A percentile compares a stretch with the other conserved stretches of the same genome.
These are phyloP conservation scores for Pilasporangium apinafurcum DNA, from an alignment of 352 stramenopile genomes.

Conservation along the genomic window DNA sequence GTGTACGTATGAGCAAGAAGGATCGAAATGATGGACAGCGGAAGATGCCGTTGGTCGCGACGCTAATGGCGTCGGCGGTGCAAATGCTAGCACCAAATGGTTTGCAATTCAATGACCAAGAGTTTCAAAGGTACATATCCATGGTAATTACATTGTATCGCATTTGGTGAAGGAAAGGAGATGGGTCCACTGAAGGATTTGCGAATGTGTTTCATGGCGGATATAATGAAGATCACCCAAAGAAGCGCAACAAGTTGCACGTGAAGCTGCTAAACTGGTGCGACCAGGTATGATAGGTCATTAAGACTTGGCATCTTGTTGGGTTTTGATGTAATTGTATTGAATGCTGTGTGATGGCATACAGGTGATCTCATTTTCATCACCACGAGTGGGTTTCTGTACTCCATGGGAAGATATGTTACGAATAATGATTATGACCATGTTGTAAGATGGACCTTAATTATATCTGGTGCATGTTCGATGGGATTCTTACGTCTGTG, in stretches of 20 bases:
- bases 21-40: not conserved
- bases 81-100: conserved; percentile 65
- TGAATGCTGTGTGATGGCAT: not conserved
- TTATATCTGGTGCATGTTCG: not conserved
- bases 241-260: conserved; percentile 47
- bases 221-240: conserved; percentile 31
- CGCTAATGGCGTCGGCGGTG: conserved; percentile 30
- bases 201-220: not conserved
- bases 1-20: not conserved
- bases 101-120: conserved; percentile 66
- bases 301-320: not conserved
- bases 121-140: conserved; percentile 74
- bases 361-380: conserved; percentile 80
- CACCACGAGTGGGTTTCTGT: conserved; percentile 63
- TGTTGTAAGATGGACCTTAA: conserved; percentile 22
- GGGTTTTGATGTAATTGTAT: not conserved
- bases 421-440: conserved; percentile 72
- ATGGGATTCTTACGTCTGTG: not conserved
- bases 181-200: not conserved
- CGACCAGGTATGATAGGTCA: conserved; percentile 29
- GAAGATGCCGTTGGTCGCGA: conserved; percentile 12
- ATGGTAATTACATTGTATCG: no score
- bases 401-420: conserved; percentile 53
- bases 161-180: not conserved
- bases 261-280: conserved; percentile 52